These are phyloP conservation scores for Magnusiomyces ingens DNA, from an alignment of 1,139 yeast genomes.

Conservation along the genomic window DNA sequence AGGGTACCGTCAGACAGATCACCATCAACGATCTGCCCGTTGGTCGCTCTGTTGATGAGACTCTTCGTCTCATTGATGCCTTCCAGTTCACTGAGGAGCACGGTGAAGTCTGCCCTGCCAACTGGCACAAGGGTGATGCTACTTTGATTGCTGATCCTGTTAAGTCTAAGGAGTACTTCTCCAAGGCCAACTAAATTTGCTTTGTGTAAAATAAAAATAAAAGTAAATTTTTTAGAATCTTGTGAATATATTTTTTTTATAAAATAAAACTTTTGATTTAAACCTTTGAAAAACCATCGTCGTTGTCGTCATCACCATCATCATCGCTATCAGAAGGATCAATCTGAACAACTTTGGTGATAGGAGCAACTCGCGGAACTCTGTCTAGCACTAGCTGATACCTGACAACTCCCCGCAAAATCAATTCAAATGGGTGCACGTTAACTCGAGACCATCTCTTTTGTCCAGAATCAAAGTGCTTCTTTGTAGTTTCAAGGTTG, in stretches of 20 bases:
- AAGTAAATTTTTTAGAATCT: background rate
- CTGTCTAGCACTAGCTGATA: constrained; percentile 60
- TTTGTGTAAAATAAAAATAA: background rate
- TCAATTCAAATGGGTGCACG: constrained; percentile 78
- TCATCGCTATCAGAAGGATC: constrained; percentile 1
- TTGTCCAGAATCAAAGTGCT: constrained; percentile 32
- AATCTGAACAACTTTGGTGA: constrained; percentile 19
- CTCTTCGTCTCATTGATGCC: constrained; percentile 94
- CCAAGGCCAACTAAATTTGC: constrained; percentile 40
- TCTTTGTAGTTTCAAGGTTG: constrained; percentile 5
- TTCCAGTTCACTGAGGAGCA: constrained; percentile 98
- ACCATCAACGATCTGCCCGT: constrained; percentile 98
- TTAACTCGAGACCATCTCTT: constrained; percentile 71
- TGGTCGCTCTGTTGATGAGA: constrained; percentile 97
- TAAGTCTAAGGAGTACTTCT: constrained; percentile 77
- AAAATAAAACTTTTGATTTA: background rate
- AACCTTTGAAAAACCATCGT: no score
- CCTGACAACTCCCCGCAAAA: constrained; percentile 73
- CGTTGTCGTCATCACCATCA: background rate
- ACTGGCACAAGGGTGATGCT: constrained; percentile 97
- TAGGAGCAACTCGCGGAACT: constrained; percentile 24
- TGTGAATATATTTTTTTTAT: background rate
- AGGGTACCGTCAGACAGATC: constrained; percentile 88
- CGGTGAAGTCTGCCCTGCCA: constrained; percentile 99
- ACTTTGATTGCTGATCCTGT: constrained; percentile 86